phyloP scores from a whole-genome alignment of 2,329 filamentous ascomycete genomes.

The Drechslera avenae region DNA sequence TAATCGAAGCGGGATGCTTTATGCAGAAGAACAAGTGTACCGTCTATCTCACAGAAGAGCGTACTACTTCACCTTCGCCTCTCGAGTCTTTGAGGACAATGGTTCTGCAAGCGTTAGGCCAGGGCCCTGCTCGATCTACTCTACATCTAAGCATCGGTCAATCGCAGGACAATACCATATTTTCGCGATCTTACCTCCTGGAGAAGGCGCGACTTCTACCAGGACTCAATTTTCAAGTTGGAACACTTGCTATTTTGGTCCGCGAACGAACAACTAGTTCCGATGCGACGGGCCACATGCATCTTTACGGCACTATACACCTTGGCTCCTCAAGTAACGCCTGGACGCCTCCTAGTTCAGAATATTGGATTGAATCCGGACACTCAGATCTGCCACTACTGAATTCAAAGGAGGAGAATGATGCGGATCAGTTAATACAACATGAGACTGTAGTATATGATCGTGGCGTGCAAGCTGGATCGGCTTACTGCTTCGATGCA shows the following conservation, averaged over 20 bases:
- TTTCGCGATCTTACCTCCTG: constrained; percentile 58
- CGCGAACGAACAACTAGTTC: constrained; percentile 51
- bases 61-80: constrained; percentile 1
- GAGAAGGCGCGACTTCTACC: constrained; percentile 60
- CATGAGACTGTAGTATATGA: constrained; percentile 3
- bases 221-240: constrained; percentile 55
- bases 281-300: constrained; percentile 56
- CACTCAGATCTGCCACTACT: neutral
- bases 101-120: constrained; percentile 32
- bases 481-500: constrained; percentile 40
- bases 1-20: constrained; percentile 57
- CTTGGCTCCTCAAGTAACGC: constrained; percentile 8
- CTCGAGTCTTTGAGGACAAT: constrained; percentile 24
- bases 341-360: constrained; percentile 4
- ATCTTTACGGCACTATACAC: constrained; percentile 60
- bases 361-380: constrained; percentile 21
- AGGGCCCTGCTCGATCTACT: constrained; percentile 19
- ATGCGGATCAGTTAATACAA: constrained; percentile 4
- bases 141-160: constrained; percentile 68
- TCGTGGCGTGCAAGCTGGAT: constrained; percentile 27
- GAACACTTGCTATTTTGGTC: constrained; percentile 59
- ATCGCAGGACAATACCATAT: constrained; percentile 53
- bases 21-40: constrained; percentile 58
- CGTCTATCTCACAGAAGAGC: constrained; percentile 29
- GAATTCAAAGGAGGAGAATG: constrained; percentile 1